Conservation (phyloP, 805 yeast genomes). For the Candida coquimbonensis region DNA sequence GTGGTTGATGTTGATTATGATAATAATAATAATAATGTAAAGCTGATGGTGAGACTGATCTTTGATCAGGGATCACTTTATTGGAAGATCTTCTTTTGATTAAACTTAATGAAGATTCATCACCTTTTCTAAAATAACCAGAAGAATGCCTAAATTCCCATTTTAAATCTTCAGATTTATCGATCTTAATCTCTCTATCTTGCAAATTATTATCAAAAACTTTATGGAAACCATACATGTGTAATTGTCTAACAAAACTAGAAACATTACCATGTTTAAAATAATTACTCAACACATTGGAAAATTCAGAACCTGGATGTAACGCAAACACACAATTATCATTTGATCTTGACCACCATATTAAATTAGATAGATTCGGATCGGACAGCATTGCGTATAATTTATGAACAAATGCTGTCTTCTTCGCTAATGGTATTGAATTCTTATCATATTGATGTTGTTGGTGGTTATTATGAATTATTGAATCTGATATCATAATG, state of each 20-base stretch:
- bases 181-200: no score
- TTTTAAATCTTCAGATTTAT: constrained; percentile 15
- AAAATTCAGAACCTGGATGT: constrained; percentile 59
- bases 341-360: constrained; percentile 54
- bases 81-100: constrained; percentile 55
- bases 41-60: constrained; percentile 4
- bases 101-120: constrained; percentile 49
- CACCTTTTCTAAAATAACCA: constrained; percentile 67
- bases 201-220: constrained; percentile 27
- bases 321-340: constrained; percentile 50
- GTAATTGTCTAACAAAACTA: constrained; percentile 86
- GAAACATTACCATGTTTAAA: constrained; percentile 94
- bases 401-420: constrained; percentile 55
- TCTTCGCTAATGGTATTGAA: constrained; percentile 7
- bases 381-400: constrained; percentile 58
- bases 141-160: constrained; percentile 86
- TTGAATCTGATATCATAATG: no score
- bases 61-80: constrained; percentile 10
- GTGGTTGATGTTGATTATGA: constrained; percentile 3
- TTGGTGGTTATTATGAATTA: no score
- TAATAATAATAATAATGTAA: constrained; percentile 3
- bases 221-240: constrained; percentile 96
- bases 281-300: constrained; percentile 55
- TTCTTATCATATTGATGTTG: no score
- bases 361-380: constrained; percentile 41